Evolutionary conservation across 306 rosid species (phyloP).

Genomic region (Dryas drummondii): DNA sequence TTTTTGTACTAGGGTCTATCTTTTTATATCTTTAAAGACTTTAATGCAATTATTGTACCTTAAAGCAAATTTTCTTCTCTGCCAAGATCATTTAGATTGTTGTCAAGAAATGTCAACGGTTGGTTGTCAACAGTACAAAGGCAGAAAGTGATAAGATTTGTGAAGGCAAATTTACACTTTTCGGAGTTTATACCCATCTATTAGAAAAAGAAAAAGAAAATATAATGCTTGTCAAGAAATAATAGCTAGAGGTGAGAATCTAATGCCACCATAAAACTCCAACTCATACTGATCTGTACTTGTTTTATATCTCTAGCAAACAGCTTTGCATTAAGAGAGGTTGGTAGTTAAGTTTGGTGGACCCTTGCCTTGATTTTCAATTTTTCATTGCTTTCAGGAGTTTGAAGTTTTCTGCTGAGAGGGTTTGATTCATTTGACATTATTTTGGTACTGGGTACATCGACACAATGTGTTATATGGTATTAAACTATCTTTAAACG

Average conservation of each 20-base stretch:
- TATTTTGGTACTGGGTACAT: not conserved
- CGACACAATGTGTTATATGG: not conserved
- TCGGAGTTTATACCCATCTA: too few species aligned
- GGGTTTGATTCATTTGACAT: not conserved
- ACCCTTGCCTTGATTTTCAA: not conserved
- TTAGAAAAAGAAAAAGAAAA: too few species aligned
- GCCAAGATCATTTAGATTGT: not conserved
- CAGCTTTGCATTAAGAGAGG: not conserved
- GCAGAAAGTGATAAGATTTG: not conserved
- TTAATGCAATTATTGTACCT: not conserved
- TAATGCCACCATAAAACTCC: not conserved
- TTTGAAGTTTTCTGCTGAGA: too few species aligned
- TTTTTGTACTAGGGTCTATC: too few species aligned
- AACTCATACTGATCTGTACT: conserved; percentile 1
- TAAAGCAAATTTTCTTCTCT: too few species aligned
- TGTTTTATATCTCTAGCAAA: not conserved
- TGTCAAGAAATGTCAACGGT: not conserved
- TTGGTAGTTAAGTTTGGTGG: not conserved
- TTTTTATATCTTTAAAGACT: too few species aligned
- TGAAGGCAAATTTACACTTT: not conserved
- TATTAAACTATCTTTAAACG: not conserved
- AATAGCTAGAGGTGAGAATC: too few species aligned
- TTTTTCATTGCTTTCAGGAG: not conserved
- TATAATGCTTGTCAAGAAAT: too few species aligned
- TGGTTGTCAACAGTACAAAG: not conserved